These are phyloP conservation scores for Carex kokanica DNA, from an alignment of 176 grass and related monocot species.

Conservation along the genomic window DNA sequence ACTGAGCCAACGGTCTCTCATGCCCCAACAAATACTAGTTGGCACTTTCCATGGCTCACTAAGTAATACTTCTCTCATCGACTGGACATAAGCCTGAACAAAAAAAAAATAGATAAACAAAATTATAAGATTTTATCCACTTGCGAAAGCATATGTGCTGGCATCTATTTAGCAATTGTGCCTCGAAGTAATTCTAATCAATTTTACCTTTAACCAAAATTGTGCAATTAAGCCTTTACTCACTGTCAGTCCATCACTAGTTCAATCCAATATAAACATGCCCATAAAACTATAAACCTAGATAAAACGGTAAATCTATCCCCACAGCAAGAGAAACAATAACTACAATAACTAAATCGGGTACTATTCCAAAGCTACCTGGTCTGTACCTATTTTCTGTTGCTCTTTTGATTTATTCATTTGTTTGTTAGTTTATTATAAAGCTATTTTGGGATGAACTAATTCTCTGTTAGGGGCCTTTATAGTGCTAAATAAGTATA, in stretches of 20 bases:
- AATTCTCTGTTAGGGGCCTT: neutral
- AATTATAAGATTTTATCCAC: neutral
- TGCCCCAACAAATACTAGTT: constrained; percentile 86
- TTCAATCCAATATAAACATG: neutral
- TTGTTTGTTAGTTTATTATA: neutral
- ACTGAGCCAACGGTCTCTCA: constrained; percentile 91
- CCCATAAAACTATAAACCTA: neutral
- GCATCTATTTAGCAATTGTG: neutral
- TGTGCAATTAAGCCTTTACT: neutral
- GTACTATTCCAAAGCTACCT: neutral
- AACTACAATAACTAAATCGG: neutral
- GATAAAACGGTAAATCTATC: neutral
- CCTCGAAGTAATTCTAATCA: neutral
- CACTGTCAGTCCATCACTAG: neutral
- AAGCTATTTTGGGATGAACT: neutral
- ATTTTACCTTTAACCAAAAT: neutral
- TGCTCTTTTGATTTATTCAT: neutral
- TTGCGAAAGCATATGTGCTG: neutral
- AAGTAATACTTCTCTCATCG: constrained; percentile 64
- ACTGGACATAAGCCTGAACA: constrained; percentile 64
- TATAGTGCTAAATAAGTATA: neutral
- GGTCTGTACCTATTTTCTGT: neutral
- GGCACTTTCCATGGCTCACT: constrained; percentile 70
- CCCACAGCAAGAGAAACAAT: neutral
- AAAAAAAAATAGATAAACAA: constrained; percentile 33